Evolutionary conservation across 768 basidiomycete genomes (phyloP).

Genomic region (Pleurotus tuber-regium): DNA sequence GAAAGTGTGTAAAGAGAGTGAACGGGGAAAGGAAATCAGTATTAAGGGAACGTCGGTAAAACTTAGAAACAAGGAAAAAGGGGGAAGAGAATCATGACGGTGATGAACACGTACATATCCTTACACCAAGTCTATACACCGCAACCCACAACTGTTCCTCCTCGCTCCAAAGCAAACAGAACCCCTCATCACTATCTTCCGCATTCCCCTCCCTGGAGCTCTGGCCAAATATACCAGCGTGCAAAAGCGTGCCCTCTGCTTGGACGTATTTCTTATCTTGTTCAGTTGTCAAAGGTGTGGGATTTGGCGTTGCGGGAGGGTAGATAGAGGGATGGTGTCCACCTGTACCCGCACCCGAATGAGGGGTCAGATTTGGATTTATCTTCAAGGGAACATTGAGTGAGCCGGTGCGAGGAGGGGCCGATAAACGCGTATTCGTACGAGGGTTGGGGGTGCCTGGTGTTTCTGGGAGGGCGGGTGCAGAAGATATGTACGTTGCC

Average conservation of each 20-base stretch:
- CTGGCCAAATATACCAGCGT: conserved; percentile 76
- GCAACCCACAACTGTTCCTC: conserved; percentile 69
- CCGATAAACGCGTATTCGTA: conserved; percentile 38
- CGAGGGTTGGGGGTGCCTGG: too few relatives aligned
- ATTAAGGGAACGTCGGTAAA: too few relatives aligned
- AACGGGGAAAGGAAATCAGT: too few relatives aligned
- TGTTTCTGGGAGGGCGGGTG: conserved; percentile 33
- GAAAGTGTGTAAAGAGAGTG: too few relatives aligned
- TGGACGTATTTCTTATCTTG: conserved; percentile 75
- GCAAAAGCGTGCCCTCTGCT: conserved; percentile 73
- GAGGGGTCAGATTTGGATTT: too few relatives aligned
- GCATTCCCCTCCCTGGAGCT: too few relatives aligned
- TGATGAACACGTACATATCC: conserved; percentile 66
- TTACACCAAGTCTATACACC: conserved; percentile 73
- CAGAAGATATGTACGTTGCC: conserved; percentile 71
- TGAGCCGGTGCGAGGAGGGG: conserved; percentile 56
- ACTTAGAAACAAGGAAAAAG: too few relatives aligned
- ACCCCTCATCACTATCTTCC: conserved; percentile 48
- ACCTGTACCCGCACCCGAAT: too few relatives aligned
- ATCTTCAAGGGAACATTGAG: conserved; percentile 31
- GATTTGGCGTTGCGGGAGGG: conserved; percentile 83
- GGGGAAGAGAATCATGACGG: too few relatives aligned
- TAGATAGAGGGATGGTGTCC: conserved; percentile 63
- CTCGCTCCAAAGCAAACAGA: conserved; percentile 66
- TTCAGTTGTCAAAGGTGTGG: conserved; percentile 70